Base-by-base conservation (phyloP, 805 yeast genomes). In the Candida saitoana region DNA sequence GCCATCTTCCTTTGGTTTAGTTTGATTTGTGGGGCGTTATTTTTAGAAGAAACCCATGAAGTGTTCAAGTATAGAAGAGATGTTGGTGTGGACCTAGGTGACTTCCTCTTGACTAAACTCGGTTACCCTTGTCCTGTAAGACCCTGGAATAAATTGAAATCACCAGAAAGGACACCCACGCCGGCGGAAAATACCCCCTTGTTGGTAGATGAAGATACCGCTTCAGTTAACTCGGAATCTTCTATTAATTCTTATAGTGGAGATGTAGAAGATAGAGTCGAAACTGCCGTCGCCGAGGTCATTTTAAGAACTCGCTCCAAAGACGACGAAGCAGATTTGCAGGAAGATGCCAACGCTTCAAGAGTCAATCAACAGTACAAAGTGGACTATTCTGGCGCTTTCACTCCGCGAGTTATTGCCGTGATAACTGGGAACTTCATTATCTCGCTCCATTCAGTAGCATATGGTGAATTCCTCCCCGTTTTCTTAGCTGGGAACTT, bases 401-500 rank as follows among this genome's bases (percentile, higher is more conserved):
- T 60, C 43, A 60, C 71, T 2, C 55, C 62, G 1, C 56, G 50
- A 4, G 72, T 66, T 3, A 48, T 63, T 17, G 47, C 57, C 5
- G 68, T 61, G 5, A 56, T 66, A 8, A 30, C 53, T 8, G 65
- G 64, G n/a, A 63, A 63, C 44, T 60, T 65, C 43, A 52, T 66
- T 19, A 48, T 65, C 17, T 55, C 69, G 1, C 54, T 65, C 30
- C 71, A 67, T 48, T 47, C 50, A 18, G 51, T 63, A 17, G 52
- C 63, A 5, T 66, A 60, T 49, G 53, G 46, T 40, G 71, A 67
- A 44, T 67, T 67, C 41, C 49, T 66, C 27, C 71, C 72, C 1
- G 65, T 66, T 14, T 60, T 64, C 37, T 49, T 67, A 16, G 71
- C 71, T 1, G 52, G 65, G 2, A 48, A 56, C 17, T 52, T 63